Base-by-base conservation (phyloP, 2,329 filamentous ascomycete species). In the Pyrenochaeta sp. region DNA sequence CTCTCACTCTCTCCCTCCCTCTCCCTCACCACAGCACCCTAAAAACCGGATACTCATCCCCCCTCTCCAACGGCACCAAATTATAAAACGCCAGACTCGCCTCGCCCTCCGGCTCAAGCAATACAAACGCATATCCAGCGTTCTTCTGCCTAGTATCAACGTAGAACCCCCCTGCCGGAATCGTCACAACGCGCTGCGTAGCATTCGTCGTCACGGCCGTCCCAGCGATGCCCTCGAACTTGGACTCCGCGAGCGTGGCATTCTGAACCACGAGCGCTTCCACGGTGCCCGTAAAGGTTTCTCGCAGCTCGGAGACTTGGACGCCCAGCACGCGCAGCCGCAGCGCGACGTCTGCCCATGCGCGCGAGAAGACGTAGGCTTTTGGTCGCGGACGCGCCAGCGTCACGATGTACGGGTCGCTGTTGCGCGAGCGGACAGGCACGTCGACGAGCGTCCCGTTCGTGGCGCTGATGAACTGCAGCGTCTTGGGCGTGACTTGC, bases 21-120 rank as follows among this genome's bases (percentile, higher is more conserved):
- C n/a, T 18, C 4, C 8, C n/a, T 11, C 2, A n/a, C n/a, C 22
- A 44, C 13, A 42, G 4, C 2, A 48, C 40, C 7, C 44, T 24
- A 11, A 44, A 48, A 5, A 51, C 18, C 3, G 39, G 43, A 34
- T 59, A 61, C 28, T 62, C 58, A 18, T 60, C 58, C 4, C 55
- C 57, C 3, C 35, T 41, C 17, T 52, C 42, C 13, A 60, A 23
- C 8, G 54, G 53, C 8, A 62, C 43, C 21, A 54, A 51, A 36
- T 55, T 58, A 28, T 60, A 63, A 13, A 42, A 47, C 4, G 50
- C 60, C 36, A 52, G 53, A 37, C 49, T 56, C 31, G 56, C 55
- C 28, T 55, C 49, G 18, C 52, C 58, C 53, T 62, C 60, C n/a
- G 60, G 60, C 43, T 63, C 56, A 17, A 63, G 31, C 9, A 54